Evolutionary conservation across 768 basidiomycete species (phyloP), one percentile per base, ranked within the genome.

Genomic region (Lactarius tabidus): DNA sequence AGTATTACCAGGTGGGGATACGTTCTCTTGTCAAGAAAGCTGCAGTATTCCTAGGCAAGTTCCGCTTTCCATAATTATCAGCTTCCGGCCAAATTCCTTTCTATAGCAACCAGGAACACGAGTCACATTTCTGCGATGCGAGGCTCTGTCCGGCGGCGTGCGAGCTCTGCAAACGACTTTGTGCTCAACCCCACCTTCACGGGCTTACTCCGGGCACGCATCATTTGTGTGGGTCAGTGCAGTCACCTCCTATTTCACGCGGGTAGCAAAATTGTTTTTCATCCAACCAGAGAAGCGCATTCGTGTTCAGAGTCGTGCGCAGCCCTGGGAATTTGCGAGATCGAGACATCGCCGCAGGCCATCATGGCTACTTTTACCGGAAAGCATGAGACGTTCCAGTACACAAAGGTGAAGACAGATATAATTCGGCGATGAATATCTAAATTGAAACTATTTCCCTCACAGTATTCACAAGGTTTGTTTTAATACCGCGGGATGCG

Each of bases 361-460:
- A 80, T 88, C 38, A 82, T 86, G 69, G 83, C 85, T 6, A 86
- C 84, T 0, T 88, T 87, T 67, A 81, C 80, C 0, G 87, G 86
- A 0, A 76, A 73, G 63, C 82, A 86, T 57, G 83, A 85, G 64
- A 85, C 81, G 1, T 88, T 86, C 69, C 81, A 84, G 69, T 88
- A 84, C 58, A 88, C 87, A 0, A 87, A 87, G 78, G 86, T 84
- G 58, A 31, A 14, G 23, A 15, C 14, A 26, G 14, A 51, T 51
- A 51, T 5, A 26, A 26, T 48, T 48, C 70, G 65, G 10, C 8
- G 28, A 20, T n/a, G 12, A 12, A 41, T 6, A 31, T 35, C 15
- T 41, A 15, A 48, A 23, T 26, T 51, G 23, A 51, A 26, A 51
- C 23, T 1, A 51, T 26, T 26, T 26, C 5, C 36, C 41, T 35